These are phyloP conservation scores for Cryptococcus depauperatus DNA, from an alignment of 1,284 basidiomycete species.

Conservation along the genomic window DNA sequence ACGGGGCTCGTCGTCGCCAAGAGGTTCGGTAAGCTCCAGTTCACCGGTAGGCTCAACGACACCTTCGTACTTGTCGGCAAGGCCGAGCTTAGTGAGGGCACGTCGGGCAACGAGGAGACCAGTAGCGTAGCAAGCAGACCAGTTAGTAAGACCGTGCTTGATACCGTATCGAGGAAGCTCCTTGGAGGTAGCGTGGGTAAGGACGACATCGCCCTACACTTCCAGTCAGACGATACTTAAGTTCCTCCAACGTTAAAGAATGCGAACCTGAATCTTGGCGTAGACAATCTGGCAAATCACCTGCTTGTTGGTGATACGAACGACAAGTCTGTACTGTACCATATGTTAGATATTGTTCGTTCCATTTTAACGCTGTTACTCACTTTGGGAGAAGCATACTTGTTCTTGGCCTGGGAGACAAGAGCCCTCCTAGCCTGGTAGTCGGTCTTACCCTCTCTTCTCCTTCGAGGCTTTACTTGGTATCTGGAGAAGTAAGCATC, in stretches of 20 bases:
- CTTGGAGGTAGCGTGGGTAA: conserved; percentile 76
- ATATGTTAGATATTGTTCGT: background rate
- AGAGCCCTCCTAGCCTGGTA: conserved; percentile 98
- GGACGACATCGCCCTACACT: conserved; percentile 72
- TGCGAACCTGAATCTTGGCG: conserved; percentile 72
- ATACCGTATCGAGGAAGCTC: conserved; percentile 96
- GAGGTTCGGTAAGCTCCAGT: conserved; percentile 68
- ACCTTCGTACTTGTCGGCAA: conserved; percentile 98
- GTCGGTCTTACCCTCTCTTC: conserved; percentile 97
- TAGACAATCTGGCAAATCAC: conserved; percentile 91
- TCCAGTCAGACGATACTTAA: background rate
- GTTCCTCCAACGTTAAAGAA: background rate
- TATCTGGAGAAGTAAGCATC: conserved; percentile 90
- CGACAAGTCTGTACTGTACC: conserved; percentile 83
- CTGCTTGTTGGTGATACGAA: conserved; percentile 93
- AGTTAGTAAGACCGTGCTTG: conserved; percentile 97
- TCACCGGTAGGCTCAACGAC: conserved; percentile 86
- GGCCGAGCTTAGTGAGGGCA: conserved; percentile 87
- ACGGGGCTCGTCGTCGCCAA: conserved; percentile 84
- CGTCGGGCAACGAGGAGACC: conserved; percentile 93
- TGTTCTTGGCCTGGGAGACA: conserved; percentile 98
- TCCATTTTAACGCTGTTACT: background rate
- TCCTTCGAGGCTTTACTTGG: conserved; percentile 93
- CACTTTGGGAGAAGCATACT: conserved; percentile 92
- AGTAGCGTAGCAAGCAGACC: conserved; percentile 97